These are phyloP conservation scores for Cavenderia fasciculata DNA, from an alignment of 78 protist genomes.

Conservation along the genomic window DNA sequence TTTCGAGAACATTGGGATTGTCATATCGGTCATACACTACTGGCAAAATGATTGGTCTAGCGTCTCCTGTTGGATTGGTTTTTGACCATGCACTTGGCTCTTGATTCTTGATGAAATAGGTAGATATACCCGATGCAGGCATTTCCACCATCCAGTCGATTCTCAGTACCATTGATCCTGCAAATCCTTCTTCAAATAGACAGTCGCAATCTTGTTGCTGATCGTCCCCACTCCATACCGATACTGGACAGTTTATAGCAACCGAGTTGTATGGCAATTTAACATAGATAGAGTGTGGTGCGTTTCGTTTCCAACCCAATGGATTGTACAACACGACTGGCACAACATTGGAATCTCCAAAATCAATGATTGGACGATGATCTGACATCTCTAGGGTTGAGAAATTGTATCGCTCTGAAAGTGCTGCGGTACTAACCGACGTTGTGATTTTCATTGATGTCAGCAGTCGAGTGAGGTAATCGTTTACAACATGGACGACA, in stretches of 20 bases:
- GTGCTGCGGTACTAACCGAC: neutral
- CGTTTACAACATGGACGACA: slow-evolving; percentile 57
- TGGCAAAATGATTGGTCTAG: neutral
- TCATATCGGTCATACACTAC: neutral
- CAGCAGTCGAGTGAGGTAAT: slow-evolving; percentile 1
- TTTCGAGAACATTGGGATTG: neutral
- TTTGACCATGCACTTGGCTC: no score
- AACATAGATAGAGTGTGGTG: neutral
- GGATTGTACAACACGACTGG: slow-evolving; percentile 14
- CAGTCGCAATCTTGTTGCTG: neutral
- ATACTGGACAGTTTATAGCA: no score
- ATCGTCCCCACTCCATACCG: no score
- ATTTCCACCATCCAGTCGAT: neutral
- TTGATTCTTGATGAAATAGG: neutral
- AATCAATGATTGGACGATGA: no score
- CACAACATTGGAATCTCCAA: neutral
- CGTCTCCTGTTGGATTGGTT: neutral
- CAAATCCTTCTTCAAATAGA: neutral
- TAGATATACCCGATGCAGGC: slow-evolving; percentile 26
- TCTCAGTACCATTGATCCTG: neutral
- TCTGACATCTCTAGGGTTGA: no score
- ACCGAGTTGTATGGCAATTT: neutral
- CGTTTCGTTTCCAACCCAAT: neutral
- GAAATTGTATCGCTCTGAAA: no score
- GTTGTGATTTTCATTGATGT: neutral